Conservation (phyloP, 129 eudicot genomes). For the Kitagawia praeruptora region DNA sequence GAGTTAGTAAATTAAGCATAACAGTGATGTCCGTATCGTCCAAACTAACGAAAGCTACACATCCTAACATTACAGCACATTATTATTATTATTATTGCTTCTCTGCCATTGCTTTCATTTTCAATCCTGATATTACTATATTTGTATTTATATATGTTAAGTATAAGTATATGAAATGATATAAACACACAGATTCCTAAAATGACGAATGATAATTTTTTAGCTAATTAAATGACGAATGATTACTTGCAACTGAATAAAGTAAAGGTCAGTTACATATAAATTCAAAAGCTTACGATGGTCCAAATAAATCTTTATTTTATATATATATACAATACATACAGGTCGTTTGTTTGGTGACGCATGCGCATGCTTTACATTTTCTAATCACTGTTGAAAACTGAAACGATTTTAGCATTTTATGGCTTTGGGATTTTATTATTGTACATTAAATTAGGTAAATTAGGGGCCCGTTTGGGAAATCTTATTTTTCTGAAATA, state of each 20-base stretch:
- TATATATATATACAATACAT: not conserved
- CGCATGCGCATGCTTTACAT: not conserved
- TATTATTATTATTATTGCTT: not conserved
- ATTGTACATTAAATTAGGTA: no score
- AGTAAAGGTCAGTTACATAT: not conserved
- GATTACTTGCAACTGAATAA: not conserved
- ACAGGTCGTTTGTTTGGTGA: not conserved
- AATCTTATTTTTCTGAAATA: no score
- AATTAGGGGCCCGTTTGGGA: no score
- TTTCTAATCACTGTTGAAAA: not conserved
- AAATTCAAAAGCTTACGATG: not conserved
- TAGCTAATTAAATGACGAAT: not conserved
- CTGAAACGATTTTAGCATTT: not conserved
- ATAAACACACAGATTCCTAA: not conserved
- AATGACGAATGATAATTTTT: not conserved
- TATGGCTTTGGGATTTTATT: not conserved
- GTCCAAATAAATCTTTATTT: not conserved
- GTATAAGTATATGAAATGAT: no score
- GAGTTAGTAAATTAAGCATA: not conserved
- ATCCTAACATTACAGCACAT: not conserved
- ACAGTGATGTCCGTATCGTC: not conserved
- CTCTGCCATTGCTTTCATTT: constrained; percentile 8
- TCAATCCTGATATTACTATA: not conserved
- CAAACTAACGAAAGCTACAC: not conserved
- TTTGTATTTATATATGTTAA: not conserved